Conservation (phyloP, 140 eudicot species). For the Cichorium intybus region DNA sequence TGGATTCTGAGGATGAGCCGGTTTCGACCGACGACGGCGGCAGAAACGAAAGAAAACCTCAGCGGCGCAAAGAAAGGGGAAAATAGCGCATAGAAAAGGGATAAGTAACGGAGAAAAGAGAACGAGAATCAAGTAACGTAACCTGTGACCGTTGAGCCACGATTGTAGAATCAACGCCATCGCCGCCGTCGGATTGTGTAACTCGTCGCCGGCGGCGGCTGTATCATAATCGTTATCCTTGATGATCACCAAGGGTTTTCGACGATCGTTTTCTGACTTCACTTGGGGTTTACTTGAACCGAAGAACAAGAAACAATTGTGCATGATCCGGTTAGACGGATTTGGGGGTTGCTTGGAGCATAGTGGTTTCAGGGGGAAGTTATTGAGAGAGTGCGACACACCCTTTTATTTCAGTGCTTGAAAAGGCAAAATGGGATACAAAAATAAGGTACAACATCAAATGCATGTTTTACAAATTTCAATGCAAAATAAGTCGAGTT, state of each 20-base stretch:
- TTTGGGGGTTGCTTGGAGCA: conserved; percentile 18
- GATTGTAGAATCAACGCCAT: conserved; percentile 37
- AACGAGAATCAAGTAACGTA: conserved; percentile 37
- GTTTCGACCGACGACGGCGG: conserved; percentile 26
- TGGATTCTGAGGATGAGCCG: conserved; percentile 9
- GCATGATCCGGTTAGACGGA: conserved; percentile 17
- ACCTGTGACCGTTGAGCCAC: conserved; percentile 44
- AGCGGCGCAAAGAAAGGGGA: conserved; percentile 46
- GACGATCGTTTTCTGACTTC: conserved; percentile 13
- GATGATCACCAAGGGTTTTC: conserved; percentile 19
- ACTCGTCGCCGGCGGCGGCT: conserved; percentile 20
- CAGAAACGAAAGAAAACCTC: conserved; percentile 38
- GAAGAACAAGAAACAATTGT: conserved; percentile 23
- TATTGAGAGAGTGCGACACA: neutral
- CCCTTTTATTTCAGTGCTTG: conserved; percentile 3
- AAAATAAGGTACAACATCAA: conserved; percentile 2
- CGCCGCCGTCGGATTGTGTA: conserved; percentile 32
- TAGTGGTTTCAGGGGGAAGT: conserved; percentile 8
- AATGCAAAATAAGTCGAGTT: neutral
- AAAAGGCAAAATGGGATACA: neutral
- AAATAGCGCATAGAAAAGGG: conserved; percentile 41
- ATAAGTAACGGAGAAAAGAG: conserved; percentile 52
- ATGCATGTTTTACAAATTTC: neutral
- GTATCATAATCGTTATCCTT: conserved; percentile 13
- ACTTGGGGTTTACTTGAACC: conserved; percentile 7